These are phyloP conservation scores for Alternaria burnsii DNA, from an alignment of 2,329 filamentous ascomycete species.

Conservation along the genomic window DNA sequence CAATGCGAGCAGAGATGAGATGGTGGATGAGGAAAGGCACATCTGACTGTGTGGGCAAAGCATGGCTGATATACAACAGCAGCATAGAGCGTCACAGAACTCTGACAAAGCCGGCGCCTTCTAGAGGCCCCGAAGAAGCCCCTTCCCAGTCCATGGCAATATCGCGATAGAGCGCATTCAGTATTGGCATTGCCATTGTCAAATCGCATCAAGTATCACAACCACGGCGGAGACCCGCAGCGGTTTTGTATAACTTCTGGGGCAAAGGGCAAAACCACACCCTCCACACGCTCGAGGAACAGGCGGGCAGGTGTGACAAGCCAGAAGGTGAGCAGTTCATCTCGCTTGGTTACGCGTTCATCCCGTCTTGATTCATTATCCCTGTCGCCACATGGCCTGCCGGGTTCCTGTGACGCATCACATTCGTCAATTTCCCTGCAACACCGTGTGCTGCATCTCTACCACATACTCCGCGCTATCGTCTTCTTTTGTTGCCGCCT, in stretches of 20 bases:
- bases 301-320: constrained; percentile 30
- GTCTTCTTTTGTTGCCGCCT: constrained; percentile 6
- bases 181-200: constrained; percentile 12
- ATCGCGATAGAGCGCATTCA: constrained; percentile 11
- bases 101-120: constrained; percentile 23
- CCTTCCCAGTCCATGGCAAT: constrained; percentile 8
- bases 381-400: constrained; percentile 46
- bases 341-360: constrained; percentile 39
- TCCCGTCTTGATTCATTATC: constrained; percentile 27
- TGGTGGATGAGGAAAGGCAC: constrained; percentile 1
- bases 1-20: constrained; percentile 14
- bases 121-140: constrained; percentile 26
- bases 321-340: constrained; percentile 45
- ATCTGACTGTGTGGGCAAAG: constrained; percentile 26
- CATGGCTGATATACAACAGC: constrained; percentile 45
- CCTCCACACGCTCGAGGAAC: constrained; percentile 16
- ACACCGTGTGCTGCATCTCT: constrained; percentile 40
- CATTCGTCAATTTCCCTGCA: constrained; percentile 41
- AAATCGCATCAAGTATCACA: neutral
- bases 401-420: constrained; percentile 35
- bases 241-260: constrained; percentile 13
- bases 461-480: constrained; percentile 14
- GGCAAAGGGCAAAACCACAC: neutral
- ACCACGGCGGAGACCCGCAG: neutral
- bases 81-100: constrained; percentile 22